These are phyloP conservation scores for Naganishia friedmannii DNA, from an alignment of 768 basidiomycete genomes.

Conservation along the genomic window DNA sequence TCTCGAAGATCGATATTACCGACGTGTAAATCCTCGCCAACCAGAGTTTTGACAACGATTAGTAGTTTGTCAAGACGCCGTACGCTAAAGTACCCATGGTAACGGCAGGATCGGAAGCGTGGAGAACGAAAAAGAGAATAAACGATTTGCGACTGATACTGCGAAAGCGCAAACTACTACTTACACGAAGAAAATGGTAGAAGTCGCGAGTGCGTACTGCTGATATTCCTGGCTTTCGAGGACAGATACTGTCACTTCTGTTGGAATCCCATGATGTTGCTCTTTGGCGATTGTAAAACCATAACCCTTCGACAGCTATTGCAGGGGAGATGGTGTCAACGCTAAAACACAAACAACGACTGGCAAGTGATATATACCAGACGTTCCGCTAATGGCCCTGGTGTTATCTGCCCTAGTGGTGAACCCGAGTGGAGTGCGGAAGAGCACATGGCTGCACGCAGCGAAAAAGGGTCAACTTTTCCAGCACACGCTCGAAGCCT, in stretches of 20 bases:
- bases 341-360: constrained; percentile 27
- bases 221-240: constrained; percentile 67
- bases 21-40: constrained; percentile 66
- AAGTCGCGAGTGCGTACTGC: constrained; percentile 56
- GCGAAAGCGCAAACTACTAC: neutral
- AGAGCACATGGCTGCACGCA: constrained; percentile 65
- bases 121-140: constrained; percentile 51
- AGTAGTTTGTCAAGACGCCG: constrained; percentile 72
- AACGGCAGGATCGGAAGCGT: constrained; percentile 66
- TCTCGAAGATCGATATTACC: constrained; percentile 17
- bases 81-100: constrained; percentile 56
- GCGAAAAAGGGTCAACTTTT: neutral
- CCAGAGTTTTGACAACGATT: constrained; percentile 77
- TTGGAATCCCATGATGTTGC: constrained; percentile 17
- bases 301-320: constrained; percentile 36
- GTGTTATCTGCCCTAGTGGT: constrained; percentile 81
- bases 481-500: neutral
- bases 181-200: constrained; percentile 34
- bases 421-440: constrained; percentile 69
- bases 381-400: constrained; percentile 60
- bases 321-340: constrained; percentile 60
- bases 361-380: constrained; percentile 36
- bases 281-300: constrained; percentile 20
- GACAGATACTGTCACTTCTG: constrained; percentile 26
- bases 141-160: neutral